Evolutionary conservation across 2,329 filamentous ascomycete genomes (phyloP), one percentile per base, ranked within the genome.

Genomic region (Trichoderma sp.): DNA sequence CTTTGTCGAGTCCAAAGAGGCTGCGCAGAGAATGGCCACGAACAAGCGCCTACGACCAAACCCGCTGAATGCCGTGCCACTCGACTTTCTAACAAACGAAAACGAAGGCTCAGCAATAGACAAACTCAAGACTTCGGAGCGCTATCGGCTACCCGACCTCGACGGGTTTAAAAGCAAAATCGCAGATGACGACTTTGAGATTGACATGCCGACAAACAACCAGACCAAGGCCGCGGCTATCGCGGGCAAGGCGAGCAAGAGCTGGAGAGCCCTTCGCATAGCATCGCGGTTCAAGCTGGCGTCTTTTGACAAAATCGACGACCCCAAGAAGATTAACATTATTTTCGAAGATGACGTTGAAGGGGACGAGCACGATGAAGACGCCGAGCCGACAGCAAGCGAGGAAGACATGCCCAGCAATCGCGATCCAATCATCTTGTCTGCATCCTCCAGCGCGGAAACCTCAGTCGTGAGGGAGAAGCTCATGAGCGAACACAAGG

Each of bases 221-320:
- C 80, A 85, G 67, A 84, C 87, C 61, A 87, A 85, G 71, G 80
- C 81, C 0, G 78, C 79, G 13, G 84, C 87, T 22, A 78, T 89
- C 8, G 91, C 92, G 71, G 86, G 89, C 66, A 97, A 96, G 77
- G 88, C 90, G 22, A 97, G 93, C 81, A 94, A 96, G 78, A 91
- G 89, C 67, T 99, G 95, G 95, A 88, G 94, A 72, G 92, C 93
- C 5, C 82, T 99, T 70, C 89, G 95, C 63, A 87, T 97, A 71
- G 91, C 93, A 10, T 89, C 91, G 67, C 88, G 88, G 71, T 88
- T 84, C 67, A 91, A 90, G 73, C 85, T 98, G 71, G 86, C 88
- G 53, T 82, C 89, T 22, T 95, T 98, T 77, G 94, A 98, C 78
- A 92, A 91, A 78, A 91, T 97, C 57, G 93, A 97, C 66, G 90